A percentile compares a stretch with the other conserved stretches of the same genome.
Conservation (phyloP, 2,329 filamentous ascomycete genomes). For the Hysterium pulicare region DNA sequence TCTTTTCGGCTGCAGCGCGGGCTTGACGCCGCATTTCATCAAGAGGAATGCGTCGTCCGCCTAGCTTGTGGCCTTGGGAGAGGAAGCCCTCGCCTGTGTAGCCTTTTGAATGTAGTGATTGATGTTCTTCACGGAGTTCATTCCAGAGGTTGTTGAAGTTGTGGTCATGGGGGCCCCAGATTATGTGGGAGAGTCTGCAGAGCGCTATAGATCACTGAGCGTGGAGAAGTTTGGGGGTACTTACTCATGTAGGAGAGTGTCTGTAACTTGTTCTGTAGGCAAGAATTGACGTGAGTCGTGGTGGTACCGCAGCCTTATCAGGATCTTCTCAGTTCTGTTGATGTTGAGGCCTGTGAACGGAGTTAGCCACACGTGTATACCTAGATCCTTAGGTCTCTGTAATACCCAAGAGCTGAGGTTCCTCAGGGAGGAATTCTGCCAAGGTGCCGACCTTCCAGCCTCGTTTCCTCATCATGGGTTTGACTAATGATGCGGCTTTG, state of each 20-base stretch:
- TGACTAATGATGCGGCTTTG: slow-evolving; percentile 82
- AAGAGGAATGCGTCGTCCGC: slow-evolving; percentile 54
- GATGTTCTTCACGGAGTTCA: slow-evolving; percentile 80
- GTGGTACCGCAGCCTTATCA: slow-evolving; percentile 74
- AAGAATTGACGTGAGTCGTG: slow-evolving; percentile 74
- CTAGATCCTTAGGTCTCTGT: too few species aligned
- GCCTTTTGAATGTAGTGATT: slow-evolving; percentile 71
- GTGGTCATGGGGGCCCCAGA: slow-evolving; percentile 76
- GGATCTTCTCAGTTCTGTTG: slow-evolving; percentile 73
- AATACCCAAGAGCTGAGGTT: slow-evolving; percentile 68
- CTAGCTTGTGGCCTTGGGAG: slow-evolving; percentile 69
- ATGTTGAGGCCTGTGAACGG: slow-evolving; percentile 74
- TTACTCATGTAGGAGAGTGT: slow-evolving; percentile 88
- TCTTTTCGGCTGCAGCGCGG: slow-evolving; percentile 69
- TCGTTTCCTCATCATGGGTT: slow-evolving; percentile 88
- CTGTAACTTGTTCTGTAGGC: slow-evolving; percentile 73
- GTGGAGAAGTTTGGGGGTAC: slow-evolving; percentile 14
- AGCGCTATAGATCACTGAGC: slow-evolving; percentile 10
- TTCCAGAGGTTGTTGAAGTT: slow-evolving; percentile 87
- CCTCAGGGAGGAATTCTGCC: slow-evolving; percentile 78
- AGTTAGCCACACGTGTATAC: too few species aligned
- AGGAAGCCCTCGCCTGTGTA: slow-evolving; percentile 91
- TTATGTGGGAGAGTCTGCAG: slow-evolving; percentile 70
- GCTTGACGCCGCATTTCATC: slow-evolving; percentile 74
- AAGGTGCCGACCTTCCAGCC: slow-evolving; percentile 76